phyloP scores from a whole-genome alignment of 495 filamentous ascomycete genomes.

The Aspergillus sparsus region DNA sequence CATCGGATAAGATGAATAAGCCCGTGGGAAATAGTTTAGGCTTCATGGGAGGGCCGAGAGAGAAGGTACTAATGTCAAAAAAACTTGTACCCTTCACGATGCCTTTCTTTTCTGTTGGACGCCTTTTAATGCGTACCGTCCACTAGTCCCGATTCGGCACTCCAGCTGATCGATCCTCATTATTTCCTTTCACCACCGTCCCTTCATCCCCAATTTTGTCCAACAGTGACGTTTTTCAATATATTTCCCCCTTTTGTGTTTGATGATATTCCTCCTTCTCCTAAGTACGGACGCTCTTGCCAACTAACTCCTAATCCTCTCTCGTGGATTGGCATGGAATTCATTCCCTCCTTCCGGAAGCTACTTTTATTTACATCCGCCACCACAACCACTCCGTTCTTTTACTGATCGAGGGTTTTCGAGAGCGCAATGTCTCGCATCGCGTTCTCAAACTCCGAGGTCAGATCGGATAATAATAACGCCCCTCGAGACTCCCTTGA shows the following conservation, averaged over 20 bases:
- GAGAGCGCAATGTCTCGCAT: slow-evolving; percentile 38
- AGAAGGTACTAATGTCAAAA: no score
- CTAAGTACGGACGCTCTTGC: slow-evolving; percentile 17
- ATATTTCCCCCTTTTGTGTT: slow-evolving; percentile 11
- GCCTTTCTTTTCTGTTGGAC: neutral
- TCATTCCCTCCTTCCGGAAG: neutral
- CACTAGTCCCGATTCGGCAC: neutral
- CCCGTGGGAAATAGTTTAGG: slow-evolving; percentile 18
- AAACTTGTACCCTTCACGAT: no score
- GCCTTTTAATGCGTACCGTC: neutral
- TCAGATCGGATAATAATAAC: slow-evolving; percentile 30
- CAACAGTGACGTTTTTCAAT: neutral
- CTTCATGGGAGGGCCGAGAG: slow-evolving; percentile 31
- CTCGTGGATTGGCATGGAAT: slow-evolving; percentile 11
- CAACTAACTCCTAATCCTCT: slow-evolving; percentile 11
- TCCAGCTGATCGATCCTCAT: slow-evolving; percentile 1
- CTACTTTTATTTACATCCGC: slow-evolving; percentile 14
- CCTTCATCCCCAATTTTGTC: neutral
- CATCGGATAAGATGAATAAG: slow-evolving; percentile 18
- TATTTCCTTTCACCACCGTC: neutral
- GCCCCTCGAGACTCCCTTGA: slow-evolving; percentile 87
- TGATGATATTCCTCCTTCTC: slow-evolving; percentile 17
- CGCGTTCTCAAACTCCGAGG: slow-evolving; percentile 31
- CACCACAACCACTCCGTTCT: slow-evolving; percentile 1
- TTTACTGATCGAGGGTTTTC: neutral